Conservation (phyloP, 2,329 filamentous ascomycete species). For the Zopfia rhizophila region DNA sequence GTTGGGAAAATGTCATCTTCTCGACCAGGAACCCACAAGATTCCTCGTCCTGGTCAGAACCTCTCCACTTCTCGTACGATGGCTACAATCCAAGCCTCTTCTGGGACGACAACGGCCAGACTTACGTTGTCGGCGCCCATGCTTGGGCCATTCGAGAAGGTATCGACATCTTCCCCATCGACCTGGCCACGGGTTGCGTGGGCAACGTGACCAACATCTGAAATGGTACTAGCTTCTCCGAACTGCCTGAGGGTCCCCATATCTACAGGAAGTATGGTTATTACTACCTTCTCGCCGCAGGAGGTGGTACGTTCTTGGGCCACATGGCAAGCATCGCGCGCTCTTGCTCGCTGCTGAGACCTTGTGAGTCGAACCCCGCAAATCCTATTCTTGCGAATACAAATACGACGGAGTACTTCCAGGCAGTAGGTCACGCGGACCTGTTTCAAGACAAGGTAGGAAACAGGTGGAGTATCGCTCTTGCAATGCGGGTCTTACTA, state of each 20-base stretch:
- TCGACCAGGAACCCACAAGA: too few relatives aligned
- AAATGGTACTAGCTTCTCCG: too few relatives aligned
- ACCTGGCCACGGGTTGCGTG: too few relatives aligned
- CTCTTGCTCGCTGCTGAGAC: conserved; percentile 35
- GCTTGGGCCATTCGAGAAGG: too few relatives aligned
- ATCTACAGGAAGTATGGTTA: conserved; percentile 42
- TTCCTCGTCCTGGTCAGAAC: too few relatives aligned
- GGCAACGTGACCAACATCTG: too few relatives aligned
- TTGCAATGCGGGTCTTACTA: conserved; percentile 61
- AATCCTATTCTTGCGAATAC: conserved; percentile 38
- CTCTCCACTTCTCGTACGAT: too few relatives aligned
- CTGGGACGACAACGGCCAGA: too few relatives aligned
- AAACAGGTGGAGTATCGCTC: conserved; percentile 64
- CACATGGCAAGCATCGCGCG: conserved; percentile 44
- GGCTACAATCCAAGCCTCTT: too few relatives aligned
- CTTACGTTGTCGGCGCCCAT: too few relatives aligned
- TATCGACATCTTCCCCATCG: too few relatives aligned
- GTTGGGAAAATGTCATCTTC: conserved; percentile 59
- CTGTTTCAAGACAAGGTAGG: conserved; percentile 63
- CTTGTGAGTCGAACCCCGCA: conserved; percentile 30
- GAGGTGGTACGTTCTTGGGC: conserved; percentile 35
- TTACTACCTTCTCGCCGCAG: conserved; percentile 43
- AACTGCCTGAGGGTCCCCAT: conserved; percentile 43
- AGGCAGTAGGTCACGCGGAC: conserved; percentile 68
- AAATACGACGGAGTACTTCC: conserved; percentile 48